Evolutionary conservation across 2,329 filamentous ascomycete species (phyloP).

Genomic region (Hypoxylon sp.): DNA sequence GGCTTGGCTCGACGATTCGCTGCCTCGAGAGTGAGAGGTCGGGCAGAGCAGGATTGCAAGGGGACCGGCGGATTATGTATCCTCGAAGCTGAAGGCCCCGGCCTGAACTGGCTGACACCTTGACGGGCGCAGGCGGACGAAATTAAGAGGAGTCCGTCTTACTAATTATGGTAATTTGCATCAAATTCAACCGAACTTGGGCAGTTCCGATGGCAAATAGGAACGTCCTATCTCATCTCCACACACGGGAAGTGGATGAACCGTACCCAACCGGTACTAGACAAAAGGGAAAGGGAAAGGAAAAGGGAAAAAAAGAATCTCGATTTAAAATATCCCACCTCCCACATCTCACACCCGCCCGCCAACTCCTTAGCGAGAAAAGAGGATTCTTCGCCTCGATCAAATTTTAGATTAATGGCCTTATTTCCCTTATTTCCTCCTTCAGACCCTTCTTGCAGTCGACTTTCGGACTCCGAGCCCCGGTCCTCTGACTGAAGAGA

Average conservation of each 20-base stretch:
- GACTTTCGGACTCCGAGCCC: constrained; percentile 1
- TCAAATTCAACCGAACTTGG: constrained; percentile 27
- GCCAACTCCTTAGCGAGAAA: constrained; percentile 21
- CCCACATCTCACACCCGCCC: constrained; percentile 19
- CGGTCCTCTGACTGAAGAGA: constrained; percentile 21
- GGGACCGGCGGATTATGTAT: constrained; percentile 27
- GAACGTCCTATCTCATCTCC: constrained; percentile 28
- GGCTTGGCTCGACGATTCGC: too few species aligned
- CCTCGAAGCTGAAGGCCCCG: constrained; percentile 16
- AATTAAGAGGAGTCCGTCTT: constrained; percentile 32
- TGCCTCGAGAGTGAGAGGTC: constrained; percentile 17
- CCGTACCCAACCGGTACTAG: constrained; percentile 28
- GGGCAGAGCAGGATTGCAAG: constrained; percentile 13
- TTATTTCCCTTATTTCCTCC: constrained; percentile 12
- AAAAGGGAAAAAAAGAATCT: neutral
- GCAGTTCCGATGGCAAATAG: constrained; percentile 30
- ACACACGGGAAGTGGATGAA: constrained; percentile 33
- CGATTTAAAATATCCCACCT: constrained; percentile 25
- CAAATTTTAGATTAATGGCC: constrained; percentile 27
- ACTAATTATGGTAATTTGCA: constrained; percentile 36
- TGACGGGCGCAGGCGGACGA: neutral
- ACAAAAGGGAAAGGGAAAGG: too few species aligned
- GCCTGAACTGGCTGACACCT: neutral
- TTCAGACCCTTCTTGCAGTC: constrained; percentile 26
- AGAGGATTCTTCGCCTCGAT: constrained; percentile 16